Percentiles rank a stretch among this genome's conserved stretches.
Conservation (phyloP, 495 filamentous ascomycete species). For the Aspergillus ostianus region DNA sequence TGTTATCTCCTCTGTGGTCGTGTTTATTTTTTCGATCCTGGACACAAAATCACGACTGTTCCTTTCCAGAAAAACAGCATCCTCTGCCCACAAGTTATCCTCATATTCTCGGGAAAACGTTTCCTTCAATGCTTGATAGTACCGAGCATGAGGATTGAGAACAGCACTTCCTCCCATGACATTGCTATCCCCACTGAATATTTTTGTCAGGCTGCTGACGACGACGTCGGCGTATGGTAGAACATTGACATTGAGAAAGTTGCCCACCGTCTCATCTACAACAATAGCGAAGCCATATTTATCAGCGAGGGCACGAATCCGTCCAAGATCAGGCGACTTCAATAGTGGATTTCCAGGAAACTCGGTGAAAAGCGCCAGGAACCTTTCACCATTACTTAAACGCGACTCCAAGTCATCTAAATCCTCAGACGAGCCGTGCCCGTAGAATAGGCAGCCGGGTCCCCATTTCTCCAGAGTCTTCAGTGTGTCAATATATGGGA, state of each 20-base stretch:
- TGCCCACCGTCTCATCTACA: slow-evolving; percentile 94
- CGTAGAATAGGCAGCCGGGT: slow-evolving; percentile 87
- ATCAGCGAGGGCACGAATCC: slow-evolving; percentile 78
- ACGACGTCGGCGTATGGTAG: slow-evolving; percentile 86
- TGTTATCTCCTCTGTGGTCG: slow-evolving; percentile 81
- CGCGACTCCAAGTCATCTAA: slow-evolving; percentile 80
- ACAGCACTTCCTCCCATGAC: slow-evolving; percentile 94
- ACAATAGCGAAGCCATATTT: slow-evolving; percentile 86
- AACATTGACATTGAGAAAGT: slow-evolving; percentile 92
- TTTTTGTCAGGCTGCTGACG: slow-evolving; percentile 91
- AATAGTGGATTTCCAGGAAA: slow-evolving; percentile 92
- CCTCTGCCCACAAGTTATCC: slow-evolving; percentile 90
- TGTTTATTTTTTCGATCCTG: slow-evolving; percentile 80
- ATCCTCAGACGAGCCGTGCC: slow-evolving; percentile 75
- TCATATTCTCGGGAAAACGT: slow-evolving; percentile 65
- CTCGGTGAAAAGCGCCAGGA: slow-evolving; percentile 87
- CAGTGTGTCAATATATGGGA: slow-evolving; percentile 94
- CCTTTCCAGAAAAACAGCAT: slow-evolving; percentile 89
- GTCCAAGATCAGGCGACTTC: slow-evolving; percentile 74
- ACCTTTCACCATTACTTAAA: slow-evolving; percentile 70
- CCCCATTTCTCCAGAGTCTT: slow-evolving; percentile 96
- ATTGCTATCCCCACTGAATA: slow-evolving; percentile 96
- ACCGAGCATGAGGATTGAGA: slow-evolving; percentile 74
- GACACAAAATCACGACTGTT: slow-evolving; percentile 91
- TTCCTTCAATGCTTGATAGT: slow-evolving; percentile 67